phyloP scores from a whole-genome alignment of 2,329 filamentous ascomycete species.

The Nannizziopsis arthrosporioides region DNA sequence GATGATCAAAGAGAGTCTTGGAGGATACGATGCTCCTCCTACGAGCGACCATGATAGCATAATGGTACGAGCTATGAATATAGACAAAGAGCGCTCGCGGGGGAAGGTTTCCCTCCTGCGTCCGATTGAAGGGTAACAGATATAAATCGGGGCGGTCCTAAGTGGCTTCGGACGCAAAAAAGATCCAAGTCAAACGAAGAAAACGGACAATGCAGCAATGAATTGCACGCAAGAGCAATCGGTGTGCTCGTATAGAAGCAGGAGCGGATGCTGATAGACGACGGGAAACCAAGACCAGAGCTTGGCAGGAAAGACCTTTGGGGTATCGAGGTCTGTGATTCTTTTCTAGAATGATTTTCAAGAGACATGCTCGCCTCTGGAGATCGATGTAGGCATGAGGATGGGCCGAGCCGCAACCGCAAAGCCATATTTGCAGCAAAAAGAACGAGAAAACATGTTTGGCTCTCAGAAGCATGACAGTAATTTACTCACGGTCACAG shows the following conservation, averaged over 20 bases:
- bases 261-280: background rate
- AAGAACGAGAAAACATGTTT: no score
- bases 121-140: no score
- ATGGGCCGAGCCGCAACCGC: no score
- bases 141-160: no score
- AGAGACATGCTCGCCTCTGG: background rate
- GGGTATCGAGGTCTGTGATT: background rate
- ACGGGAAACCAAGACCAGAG: background rate
- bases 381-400: background rate
- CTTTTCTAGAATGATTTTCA: background rate
- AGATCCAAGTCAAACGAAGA: no score
- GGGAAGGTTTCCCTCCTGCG: background rate
- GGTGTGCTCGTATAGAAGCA: background rate
- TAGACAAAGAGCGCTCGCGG: slow-evolving; percentile 4
- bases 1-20: slow-evolving; percentile 20
- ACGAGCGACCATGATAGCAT: slow-evolving; percentile 17
- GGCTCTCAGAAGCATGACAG: no score
- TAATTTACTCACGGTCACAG: no score
- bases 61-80: slow-evolving; percentile 9
- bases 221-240: background rate
- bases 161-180: background rate
- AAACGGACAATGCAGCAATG: no score
- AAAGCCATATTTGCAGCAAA: no score
- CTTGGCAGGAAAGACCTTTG: background rate
- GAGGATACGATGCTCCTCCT: slow-evolving; percentile 17